Conservation (phyloP, 768 basidiomycete species). For the Russula olivacea region DNA sequence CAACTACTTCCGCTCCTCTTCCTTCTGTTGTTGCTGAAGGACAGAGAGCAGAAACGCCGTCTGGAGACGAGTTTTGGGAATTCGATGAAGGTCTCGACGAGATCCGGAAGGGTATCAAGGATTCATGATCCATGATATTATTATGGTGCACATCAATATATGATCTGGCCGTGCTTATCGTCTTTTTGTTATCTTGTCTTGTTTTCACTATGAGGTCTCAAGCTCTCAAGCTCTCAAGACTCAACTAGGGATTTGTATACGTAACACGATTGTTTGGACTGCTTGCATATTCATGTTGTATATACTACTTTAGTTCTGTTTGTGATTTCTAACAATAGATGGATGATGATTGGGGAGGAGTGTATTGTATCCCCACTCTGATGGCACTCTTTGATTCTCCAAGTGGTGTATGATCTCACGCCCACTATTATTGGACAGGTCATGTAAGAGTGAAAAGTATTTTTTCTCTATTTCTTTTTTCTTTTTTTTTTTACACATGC, state of each 20-base stretch:
- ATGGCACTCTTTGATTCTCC: no score
- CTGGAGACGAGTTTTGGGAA: conserved; percentile 49
- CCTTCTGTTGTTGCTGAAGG: background rate
- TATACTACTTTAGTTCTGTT: background rate
- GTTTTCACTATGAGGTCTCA: background rate
- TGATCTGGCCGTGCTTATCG: background rate
- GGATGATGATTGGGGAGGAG: no score
- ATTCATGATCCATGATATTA: conserved; percentile 26
- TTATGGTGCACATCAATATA: background rate
- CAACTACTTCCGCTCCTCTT: no score
- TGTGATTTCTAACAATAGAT: no score
- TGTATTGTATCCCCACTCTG: no score
- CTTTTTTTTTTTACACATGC: no score
- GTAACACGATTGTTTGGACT: no score
- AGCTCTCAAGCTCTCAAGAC: no score
- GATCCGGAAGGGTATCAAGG: conserved; percentile 60
- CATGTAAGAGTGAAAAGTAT: no score
- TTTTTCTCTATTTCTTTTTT: no score
- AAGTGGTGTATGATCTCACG: no score
- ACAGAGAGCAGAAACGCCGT: background rate
- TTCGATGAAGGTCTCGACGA: conserved; percentile 71
- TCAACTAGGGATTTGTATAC: background rate
- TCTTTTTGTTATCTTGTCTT: background rate
- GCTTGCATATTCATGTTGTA: background rate
- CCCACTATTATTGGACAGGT: no score